These are phyloP conservation scores for Ceraceosorus bombacis DNA, from an alignment of 1,284 basidiomycete species.

Conservation along the genomic window DNA sequence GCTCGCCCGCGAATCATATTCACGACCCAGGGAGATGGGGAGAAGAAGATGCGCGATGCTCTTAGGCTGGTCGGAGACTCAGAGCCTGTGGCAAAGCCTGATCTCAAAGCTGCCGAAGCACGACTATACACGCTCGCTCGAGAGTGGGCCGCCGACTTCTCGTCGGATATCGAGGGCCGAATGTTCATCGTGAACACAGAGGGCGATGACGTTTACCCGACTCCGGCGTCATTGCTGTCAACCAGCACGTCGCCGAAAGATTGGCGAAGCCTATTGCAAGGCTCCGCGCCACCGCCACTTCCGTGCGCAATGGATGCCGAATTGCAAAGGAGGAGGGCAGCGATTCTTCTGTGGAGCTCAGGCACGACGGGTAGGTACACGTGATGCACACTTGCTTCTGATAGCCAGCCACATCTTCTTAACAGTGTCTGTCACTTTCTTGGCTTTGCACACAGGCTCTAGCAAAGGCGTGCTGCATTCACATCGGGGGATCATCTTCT, in stretches of 20 bases:
- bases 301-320: conserved; percentile 6
- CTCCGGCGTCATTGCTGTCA: background rate
- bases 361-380: conserved; percentile 20
- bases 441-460: conserved; percentile 48
- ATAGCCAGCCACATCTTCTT: too few species aligned
- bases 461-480: conserved; percentile 49
- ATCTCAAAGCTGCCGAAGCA: conserved; percentile 12
- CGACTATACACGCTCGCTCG: conserved; percentile 10
- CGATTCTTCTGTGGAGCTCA: background rate
- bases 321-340: conserved; percentile 2
- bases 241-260: background rate
- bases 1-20: conserved; percentile 47
- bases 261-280: conserved; percentile 3
- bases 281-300: conserved; percentile 23
- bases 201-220: background rate
- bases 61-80: conserved; percentile 8
- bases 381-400: conserved; percentile 9
- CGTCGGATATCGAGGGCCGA: conserved; percentile 19
- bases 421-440: conserved; percentile 34
- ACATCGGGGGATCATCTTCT: conserved; percentile 17
- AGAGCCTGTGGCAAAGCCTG: conserved; percentile 5
- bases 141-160: conserved; percentile 20
- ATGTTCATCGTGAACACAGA: conserved; percentile 20
- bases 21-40: conserved; percentile 38
- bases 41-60: conserved; percentile 30